Base-by-base conservation (phyloP, 257 asterid genomes). In the Solanum lycopersicoides region DNA sequence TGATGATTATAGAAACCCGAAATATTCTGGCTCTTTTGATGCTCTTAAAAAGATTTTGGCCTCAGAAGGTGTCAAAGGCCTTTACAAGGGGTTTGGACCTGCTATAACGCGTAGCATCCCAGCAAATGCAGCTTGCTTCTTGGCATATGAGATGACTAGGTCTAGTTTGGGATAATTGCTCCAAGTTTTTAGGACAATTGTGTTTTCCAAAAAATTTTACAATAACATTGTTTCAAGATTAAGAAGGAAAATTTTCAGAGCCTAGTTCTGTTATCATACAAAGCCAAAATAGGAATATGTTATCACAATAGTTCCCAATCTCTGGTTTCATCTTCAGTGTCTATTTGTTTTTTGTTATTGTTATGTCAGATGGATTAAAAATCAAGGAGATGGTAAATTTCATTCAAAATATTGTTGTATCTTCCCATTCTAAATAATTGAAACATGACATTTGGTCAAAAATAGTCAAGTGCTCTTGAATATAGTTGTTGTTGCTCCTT, bases 91-190 rank as follows among this genome's bases (percentile, higher is more conserved):
- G 2, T 96, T 96, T 83, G 98, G 95, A 34, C 98, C 98, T 5
- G 98, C 97, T 77, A 94, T 96, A 98, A 93, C 94, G 10, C 96
- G 98, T 6, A 96, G 99, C 32, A 91, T 96, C 87, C 98, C 99
- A 9, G 98, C 98, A 47, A 94, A 95, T 88, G 98, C 95, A 15
- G 98, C 99, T 2, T 93, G 97, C 89, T 96, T 96, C 93, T 89
- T 96, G 94, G 98, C 95, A 8, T 96, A 95, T 82, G 99, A 95
- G 89, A 91, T 95, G 66, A 92, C 94, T 3, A 92, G 92, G 91
- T 93, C 98, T 71, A 92, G 94, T 93, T 92, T 96, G 84, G 98
- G 96, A 14, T 95, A 92, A 94, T 88, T 45, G 9, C 89, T 89
- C 85, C 35, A 42, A 47, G 80, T 41, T 16, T 47, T 60, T 74